Base-by-base conservation (phyloP, 805 yeast genomes). In the Ogataea methanolica region DNA sequence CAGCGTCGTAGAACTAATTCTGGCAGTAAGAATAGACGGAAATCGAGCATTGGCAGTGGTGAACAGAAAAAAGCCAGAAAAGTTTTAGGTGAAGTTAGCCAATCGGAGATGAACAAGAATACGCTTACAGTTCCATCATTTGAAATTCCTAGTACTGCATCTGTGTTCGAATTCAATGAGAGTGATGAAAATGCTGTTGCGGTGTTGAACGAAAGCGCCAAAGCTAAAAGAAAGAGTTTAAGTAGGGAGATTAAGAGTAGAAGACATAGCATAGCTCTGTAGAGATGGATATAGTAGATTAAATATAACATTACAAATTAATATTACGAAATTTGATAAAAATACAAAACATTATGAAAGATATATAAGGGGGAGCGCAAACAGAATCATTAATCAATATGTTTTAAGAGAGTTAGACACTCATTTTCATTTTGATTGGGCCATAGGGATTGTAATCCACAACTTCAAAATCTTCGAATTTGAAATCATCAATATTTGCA, bases 351-450 rank as follows among this genome's bases (percentile, higher is more conserved):
- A 21, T 4, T 16, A 23, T 12, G 7, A 17, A 17, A 31, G 33
- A 31, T 5, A 17, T 14, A 41, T 16, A 31, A 40, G 17, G 9
- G 17, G 9, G 16, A 39, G 16, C n/a, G 35, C 2, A 6, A n/a
- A 38, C 9, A 26, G n/a, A 26, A 15, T 8, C 11, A 17, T 17
- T 29, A 31, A 11, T 31, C 8, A 8, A 38, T 5, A 4, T 14
- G 6, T 17, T n/a, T 36, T 19, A 19, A 19, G 21, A 19, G 21
- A 19, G 21, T 66, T 73, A 94, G 29, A 94, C 99, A 63, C 97
- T 90, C 99, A 94, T 94, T 58, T 88, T 85, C 99, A 94, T 94
- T 56, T 85, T 87, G 57, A 94, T 92, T 51, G 82, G 82, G 2
- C 80, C 78, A 60, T 88, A 83, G 3, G 97, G 97, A 45, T 86